Percentiles rank a stretch among this genome's conserved stretches.
Conservation (phyloP, 1,139 yeast genomes). For the Diutina sp. region DNA sequence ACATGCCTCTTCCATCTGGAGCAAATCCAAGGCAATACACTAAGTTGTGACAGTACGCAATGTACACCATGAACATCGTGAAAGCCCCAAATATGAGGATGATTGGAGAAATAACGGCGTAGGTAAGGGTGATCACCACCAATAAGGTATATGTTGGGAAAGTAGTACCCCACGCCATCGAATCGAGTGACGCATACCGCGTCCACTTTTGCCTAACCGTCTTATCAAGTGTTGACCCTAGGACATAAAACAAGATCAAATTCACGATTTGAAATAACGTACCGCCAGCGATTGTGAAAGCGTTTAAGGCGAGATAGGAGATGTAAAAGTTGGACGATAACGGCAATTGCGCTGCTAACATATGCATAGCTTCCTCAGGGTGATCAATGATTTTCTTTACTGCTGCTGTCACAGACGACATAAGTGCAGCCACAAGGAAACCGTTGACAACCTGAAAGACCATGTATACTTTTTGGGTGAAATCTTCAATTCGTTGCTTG, state of each 20-base stretch:
- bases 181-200: conserved; percentile 50
- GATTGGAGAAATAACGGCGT: conserved; percentile 43
- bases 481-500: conserved; percentile 49
- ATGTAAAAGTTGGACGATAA: conserved; percentile 81
- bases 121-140: conserved; percentile 69
- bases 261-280: conserved; percentile 67
- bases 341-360: conserved; percentile 69
- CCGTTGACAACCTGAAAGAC: conserved; percentile 61
- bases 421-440: conserved; percentile 54
- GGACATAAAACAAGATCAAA: conserved; percentile 52
- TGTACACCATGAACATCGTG: conserved; percentile 59
- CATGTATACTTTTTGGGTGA: conserved; percentile 66
- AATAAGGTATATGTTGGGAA: conserved; percentile 79
- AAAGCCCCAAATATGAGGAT: conserved; percentile 54
- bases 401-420: conserved; percentile 65
- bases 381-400: conserved; percentile 53
- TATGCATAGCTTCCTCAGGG: conserved; percentile 54
- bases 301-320: conserved; percentile 65
- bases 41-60: conserved; percentile 72
- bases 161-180: conserved; percentile 75
- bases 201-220: conserved; percentile 84
- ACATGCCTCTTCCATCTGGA: conserved; percentile 69
- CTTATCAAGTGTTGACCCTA: conserved; percentile 58
- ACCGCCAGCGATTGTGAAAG: conserved; percentile 72
- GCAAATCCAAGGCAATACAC: conserved; percentile 52